phyloP scores from a whole-genome alignment of 345 rosid species.

The Microcos paniculata region DNA sequence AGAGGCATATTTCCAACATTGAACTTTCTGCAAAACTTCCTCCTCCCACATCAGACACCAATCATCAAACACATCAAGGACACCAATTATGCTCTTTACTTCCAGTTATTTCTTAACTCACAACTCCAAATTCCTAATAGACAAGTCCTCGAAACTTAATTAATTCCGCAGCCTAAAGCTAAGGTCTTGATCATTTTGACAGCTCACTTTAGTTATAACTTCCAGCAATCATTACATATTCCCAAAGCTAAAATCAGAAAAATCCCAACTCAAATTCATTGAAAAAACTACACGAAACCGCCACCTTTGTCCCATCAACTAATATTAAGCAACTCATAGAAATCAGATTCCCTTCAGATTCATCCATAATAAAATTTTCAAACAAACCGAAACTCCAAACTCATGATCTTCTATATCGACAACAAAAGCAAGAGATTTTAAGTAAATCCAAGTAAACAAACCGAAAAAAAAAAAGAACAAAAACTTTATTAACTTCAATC shows the following conservation, averaged over 20 bases:
- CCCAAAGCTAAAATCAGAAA: conserved; percentile 1
- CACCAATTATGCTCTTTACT: background rate
- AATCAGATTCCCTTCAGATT: background rate
- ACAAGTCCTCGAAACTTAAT: background rate
- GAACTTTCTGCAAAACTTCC: background rate
- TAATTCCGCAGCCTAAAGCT: background rate
- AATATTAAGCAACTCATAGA: background rate
- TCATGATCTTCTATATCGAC: background rate
- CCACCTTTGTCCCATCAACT: background rate
- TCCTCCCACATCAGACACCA: background rate
- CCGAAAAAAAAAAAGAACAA: background rate
- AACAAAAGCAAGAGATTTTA: background rate
- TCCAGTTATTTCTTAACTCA: background rate
- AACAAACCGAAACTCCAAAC: background rate
- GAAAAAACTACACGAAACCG: background rate
- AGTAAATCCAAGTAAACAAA: background rate
- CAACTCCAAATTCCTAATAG: background rate
- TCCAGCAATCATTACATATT: background rate
- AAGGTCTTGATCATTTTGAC: background rate
- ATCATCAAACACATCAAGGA: background rate
- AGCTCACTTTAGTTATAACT: background rate
- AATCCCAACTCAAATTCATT: conserved; percentile 3
- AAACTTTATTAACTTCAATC: background rate
- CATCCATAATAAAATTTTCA: background rate
- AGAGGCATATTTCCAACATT: background rate